Conservation (phyloP, 441 rosid genomes). For the Populus hybrid region DNA sequence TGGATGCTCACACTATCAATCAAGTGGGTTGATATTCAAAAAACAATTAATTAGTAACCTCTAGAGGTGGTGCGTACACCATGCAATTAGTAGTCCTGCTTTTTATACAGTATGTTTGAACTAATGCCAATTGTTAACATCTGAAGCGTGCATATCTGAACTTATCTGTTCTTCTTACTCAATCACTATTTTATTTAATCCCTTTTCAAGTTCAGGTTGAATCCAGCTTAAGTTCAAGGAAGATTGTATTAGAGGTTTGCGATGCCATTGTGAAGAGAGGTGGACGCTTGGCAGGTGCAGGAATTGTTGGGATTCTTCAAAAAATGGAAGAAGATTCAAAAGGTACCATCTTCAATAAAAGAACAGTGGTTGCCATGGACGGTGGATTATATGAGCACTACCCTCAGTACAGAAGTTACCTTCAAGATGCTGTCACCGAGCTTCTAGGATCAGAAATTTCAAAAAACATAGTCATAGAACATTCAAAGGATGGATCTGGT, state of each 20-base stretch:
- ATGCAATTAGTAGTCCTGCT: background rate
- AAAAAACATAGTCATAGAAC: slow-evolving; percentile 52
- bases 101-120: background rate
- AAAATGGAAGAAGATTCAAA: slow-evolving; percentile 70
- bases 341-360: slow-evolving; percentile 50
- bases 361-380: slow-evolving; percentile 82
- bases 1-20: background rate
- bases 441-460: slow-evolving; percentile 58
- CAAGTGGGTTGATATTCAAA: background rate
- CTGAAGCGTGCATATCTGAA: background rate
- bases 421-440: slow-evolving; percentile 61
- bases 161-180: background rate
- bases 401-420: slow-evolving; percentile 59
- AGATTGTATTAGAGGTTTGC: slow-evolving; percentile 52
- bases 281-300: slow-evolving; percentile 84
- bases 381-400: slow-evolving; percentile 78
- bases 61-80: no score
- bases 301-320: slow-evolving; percentile 75
- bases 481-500: slow-evolving; percentile 83
- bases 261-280: slow-evolving; percentile 71
- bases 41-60: background rate
- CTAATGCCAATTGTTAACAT: no score
- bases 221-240: slow-evolving; percentile 45
- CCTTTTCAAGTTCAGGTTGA: slow-evolving; percentile 41
- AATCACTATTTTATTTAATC: background rate